Evolutionary conservation across 352 stramenopile genomes (phyloP).

Genomic region (Saprolegnia parasitica): DNA sequence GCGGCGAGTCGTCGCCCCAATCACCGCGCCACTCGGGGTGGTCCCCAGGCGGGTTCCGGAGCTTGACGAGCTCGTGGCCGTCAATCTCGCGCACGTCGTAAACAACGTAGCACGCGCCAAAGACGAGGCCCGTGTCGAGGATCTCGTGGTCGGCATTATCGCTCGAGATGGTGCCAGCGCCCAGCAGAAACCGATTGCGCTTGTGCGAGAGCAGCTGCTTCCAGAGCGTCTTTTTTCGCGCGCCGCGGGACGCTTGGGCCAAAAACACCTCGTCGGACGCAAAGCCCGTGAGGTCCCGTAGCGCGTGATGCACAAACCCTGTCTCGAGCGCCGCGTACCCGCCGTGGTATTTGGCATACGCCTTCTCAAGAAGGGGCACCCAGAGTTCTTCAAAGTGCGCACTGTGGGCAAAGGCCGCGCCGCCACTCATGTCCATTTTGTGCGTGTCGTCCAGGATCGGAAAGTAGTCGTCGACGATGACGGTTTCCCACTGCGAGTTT

Average conservation of each 20-base stretch:
- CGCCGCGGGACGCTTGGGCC: constrained; percentile 67
- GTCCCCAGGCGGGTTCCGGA: constrained; percentile 90
- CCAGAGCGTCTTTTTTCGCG: constrained; percentile 87
- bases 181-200: constrained; percentile 87
- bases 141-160: constrained; percentile 84
- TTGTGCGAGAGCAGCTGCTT: constrained; percentile 82
- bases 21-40: constrained; percentile 90
- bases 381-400: constrained; percentile 87
- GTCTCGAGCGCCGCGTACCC: constrained; percentile 81
- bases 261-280: constrained; percentile 88
- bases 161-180: constrained; percentile 79
- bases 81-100: constrained; percentile 87
- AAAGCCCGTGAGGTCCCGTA: constrained; percentile 82
- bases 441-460: constrained; percentile 62
- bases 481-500: constrained; percentile 90
- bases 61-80: constrained; percentile 78
- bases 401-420: constrained; percentile 84
- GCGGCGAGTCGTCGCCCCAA: constrained; percentile 86
- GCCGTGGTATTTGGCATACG: constrained; percentile 90
- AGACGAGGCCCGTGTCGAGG: constrained; percentile 86
- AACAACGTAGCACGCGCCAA: constrained; percentile 88
- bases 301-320: constrained; percentile 88
- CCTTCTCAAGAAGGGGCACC: constrained; percentile 91
- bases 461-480: constrained; percentile 91
- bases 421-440: constrained; percentile 52